Evolutionary conservation across 192 early-diverging fungal species (phyloP).

Genomic region (Coemansia sp.): DNA sequence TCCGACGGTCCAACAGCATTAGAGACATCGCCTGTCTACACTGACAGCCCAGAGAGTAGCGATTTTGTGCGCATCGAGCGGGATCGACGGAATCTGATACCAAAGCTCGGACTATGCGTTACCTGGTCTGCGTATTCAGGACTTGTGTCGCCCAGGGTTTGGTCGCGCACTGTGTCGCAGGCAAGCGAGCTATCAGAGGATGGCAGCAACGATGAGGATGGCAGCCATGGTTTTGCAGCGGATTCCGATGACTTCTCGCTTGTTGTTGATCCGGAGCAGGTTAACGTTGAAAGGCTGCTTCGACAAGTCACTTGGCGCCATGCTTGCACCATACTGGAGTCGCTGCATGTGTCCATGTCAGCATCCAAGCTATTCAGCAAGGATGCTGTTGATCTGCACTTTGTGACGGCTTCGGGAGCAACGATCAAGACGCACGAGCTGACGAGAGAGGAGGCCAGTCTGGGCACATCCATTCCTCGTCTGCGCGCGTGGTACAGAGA

Average conservation of each 20-base stretch:
- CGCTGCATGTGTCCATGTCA: slow-evolving; percentile 18
- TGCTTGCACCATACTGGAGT: slow-evolving; percentile 30
- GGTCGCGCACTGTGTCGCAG: slow-evolving; percentile 39
- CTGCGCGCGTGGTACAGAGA: slow-evolving; percentile 53
- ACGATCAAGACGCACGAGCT: slow-evolving; percentile 9
- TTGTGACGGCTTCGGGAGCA: slow-evolving; percentile 24
- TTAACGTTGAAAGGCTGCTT: slow-evolving; percentile 38
- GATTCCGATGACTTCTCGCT: slow-evolving; percentile 12
- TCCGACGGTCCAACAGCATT: slow-evolving; percentile 13
- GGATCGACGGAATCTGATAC: slow-evolving; percentile 40
- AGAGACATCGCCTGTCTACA: slow-evolving; percentile 9
- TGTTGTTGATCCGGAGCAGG: slow-evolving; percentile 20
- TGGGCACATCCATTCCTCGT: slow-evolving; percentile 21
- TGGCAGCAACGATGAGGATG: neutral
- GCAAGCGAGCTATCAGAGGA: slow-evolving; percentile 13
- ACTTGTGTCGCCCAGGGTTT: slow-evolving; percentile 15
- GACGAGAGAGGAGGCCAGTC: slow-evolving; percentile 13
- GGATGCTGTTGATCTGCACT: slow-evolving; percentile 35
- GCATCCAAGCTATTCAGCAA: slow-evolving; percentile 29
- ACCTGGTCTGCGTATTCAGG: slow-evolving; percentile 43
- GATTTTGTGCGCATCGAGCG: slow-evolving; percentile 42
- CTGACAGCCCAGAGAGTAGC: slow-evolving; percentile 6
- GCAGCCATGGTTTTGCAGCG: neutral
- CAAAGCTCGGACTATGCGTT: slow-evolving; percentile 38
- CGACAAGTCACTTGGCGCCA: slow-evolving; percentile 47